Conservation (phyloP, 2,329 filamentous ascomycete species). For the Xylaria sp. region DNA sequence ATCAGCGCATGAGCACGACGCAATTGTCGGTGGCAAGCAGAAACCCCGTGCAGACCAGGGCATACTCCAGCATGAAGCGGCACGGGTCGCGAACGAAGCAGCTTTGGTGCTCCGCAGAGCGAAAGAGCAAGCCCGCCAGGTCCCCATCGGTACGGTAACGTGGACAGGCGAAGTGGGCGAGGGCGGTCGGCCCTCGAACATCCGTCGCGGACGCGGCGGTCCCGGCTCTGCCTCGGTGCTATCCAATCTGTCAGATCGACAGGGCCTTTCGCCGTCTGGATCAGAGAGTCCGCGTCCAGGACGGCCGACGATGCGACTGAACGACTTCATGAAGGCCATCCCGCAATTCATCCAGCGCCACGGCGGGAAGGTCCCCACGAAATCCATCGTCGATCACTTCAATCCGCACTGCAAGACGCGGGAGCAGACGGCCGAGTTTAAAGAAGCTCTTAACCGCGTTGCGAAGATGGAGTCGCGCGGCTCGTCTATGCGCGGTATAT, state of each 20-base stretch:
- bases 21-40: conserved; percentile 82
- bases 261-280: conserved; percentile 59
- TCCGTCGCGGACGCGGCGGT: conserved; percentile 60
- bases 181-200: conserved; percentile 74
- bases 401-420: conserved; percentile 78
- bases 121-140: conserved; percentile 74
- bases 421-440: conserved; percentile 81
- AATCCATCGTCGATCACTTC: conserved; percentile 91
- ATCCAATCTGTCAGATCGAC: conserved; percentile 67
- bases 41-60: conserved; percentile 78
- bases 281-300: conserved; percentile 55
- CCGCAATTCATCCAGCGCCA: conserved; percentile 81
- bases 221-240: conserved; percentile 67
- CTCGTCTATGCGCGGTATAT: conserved; percentile 64
- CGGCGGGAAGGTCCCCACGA: conserved; percentile 81
- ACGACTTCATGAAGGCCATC: conserved; percentile 62
- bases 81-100: conserved; percentile 80
- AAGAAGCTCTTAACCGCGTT: conserved; percentile 79
- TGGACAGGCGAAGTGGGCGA: conserved; percentile 91
- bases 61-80: conserved; percentile 84
- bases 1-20: conserved; percentile 91
- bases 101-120: conserved; percentile 79
- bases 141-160: conserved; percentile 87
- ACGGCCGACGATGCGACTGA: conserved; percentile 42
- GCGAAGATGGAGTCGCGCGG: conserved; percentile 74